These are phyloP conservation scores for Singerocomus rubriflavus DNA, from an alignment of 1,284 basidiomycete species.

Conservation along the genomic window DNA sequence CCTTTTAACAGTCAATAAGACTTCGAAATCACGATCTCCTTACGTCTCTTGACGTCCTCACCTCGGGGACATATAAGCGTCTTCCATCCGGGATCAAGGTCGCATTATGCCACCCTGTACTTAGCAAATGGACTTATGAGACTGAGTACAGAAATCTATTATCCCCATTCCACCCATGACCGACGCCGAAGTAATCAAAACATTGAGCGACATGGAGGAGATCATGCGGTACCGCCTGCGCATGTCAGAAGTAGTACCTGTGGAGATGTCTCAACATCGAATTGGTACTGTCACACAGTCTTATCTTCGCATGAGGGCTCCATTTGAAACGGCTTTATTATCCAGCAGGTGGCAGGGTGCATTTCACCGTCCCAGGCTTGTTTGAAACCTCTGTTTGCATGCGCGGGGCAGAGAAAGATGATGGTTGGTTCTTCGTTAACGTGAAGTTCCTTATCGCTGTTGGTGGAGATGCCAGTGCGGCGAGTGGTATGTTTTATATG, in stretches of 20 bases:
- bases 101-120: constrained; percentile 18
- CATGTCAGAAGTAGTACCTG: constrained; percentile 68
- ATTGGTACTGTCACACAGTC: constrained; percentile 50
- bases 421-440: constrained; percentile 81
- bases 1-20: constrained; percentile 38
- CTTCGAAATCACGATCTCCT: constrained; percentile 88
- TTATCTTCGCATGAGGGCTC: constrained; percentile 5
- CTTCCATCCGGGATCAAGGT: constrained; percentile 80
- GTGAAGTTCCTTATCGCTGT: constrained; percentile 76
- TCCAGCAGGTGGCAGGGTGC: constrained; percentile 71
- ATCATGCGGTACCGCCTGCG: constrained; percentile 75
- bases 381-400: constrained; percentile 77
- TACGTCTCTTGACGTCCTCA: constrained; percentile 83
- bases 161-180: constrained; percentile 64
- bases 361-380: constrained; percentile 69
- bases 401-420: constrained; percentile 59
- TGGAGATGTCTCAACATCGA: constrained; percentile 70
- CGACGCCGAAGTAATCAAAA: constrained; percentile 62
- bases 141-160: constrained; percentile 55
- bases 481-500: constrained; percentile 50
- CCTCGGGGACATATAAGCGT: constrained; percentile 76
- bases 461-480: constrained; percentile 66
- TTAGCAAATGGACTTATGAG: constrained; percentile 19
- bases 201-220: constrained; percentile 70
- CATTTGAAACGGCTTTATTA: constrained; percentile 19